These are phyloP conservation scores for Raphanus hybrid DNA, from an alignment of 441 rosid species.

Conservation along the genomic window DNA sequence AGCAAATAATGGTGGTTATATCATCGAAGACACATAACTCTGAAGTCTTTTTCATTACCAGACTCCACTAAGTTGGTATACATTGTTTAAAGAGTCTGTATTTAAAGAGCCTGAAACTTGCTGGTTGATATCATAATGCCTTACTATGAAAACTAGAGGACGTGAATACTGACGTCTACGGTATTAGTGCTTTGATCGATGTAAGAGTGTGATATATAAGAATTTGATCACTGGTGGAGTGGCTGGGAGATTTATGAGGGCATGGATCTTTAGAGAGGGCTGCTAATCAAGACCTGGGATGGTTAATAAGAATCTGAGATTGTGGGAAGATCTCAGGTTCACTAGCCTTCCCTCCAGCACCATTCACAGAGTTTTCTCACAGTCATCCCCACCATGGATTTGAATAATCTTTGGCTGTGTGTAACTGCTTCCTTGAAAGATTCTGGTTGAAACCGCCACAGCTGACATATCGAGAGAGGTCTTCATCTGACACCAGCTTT, in stretches of 20 bases:
- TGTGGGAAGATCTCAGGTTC: conserved; percentile 66
- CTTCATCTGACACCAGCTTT: neutral
- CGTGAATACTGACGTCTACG: conserved; percentile 2
- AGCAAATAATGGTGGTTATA: conserved; percentile 3
- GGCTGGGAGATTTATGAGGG: neutral
- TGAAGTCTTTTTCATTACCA: neutral
- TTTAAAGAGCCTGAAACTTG: neutral
- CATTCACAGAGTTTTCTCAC: conserved; percentile 62
- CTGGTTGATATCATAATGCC: too few relatives aligned
- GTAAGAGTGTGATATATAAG: neutral
- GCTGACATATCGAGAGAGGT: conserved; percentile 22
- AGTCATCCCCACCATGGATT: conserved; percentile 78
- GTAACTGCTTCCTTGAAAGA: conserved; percentile 48
- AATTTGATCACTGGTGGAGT: neutral
- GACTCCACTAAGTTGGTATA: neutral
- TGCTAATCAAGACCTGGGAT: neutral
- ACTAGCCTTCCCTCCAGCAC: conserved; percentile 59
- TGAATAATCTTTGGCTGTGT: conserved; percentile 58
- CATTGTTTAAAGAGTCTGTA: too few relatives aligned
- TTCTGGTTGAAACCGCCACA: conserved; percentile 62
- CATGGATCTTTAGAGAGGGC: neutral
- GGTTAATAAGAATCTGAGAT: neutral
- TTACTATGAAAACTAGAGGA: neutral
- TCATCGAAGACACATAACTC: conserved; percentile 1
- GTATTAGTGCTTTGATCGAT: neutral